phyloP scores from a whole-genome alignment of 495 filamentous ascomycete species.

The Trichoderma asperelloides region DNA sequence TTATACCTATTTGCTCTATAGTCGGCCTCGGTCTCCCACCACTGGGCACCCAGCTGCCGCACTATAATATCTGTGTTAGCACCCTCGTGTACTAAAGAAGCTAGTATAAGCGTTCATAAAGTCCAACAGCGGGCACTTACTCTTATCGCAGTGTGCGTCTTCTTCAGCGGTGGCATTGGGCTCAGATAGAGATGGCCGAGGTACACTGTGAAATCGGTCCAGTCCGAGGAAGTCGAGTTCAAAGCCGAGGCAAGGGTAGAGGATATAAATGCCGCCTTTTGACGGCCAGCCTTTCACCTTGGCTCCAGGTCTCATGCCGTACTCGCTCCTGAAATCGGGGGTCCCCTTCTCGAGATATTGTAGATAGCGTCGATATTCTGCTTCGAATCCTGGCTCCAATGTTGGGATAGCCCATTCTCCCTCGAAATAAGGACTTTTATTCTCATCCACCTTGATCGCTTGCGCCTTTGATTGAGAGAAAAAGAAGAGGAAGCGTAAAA shows the following conservation, averaged over 20 bases:
- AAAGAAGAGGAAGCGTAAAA: too few species aligned
- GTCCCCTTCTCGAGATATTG: neutral
- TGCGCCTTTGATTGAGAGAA: neutral
- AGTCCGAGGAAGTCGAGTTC: neutral
- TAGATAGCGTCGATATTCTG: neutral
- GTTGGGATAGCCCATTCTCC: too few species aligned
- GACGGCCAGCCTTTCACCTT: neutral
- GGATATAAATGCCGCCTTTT: neutral
- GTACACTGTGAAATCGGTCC: neutral
- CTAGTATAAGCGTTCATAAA: too few species aligned
- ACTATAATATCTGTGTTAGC: neutral
- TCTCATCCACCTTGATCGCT: neutral
- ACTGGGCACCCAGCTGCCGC: neutral
- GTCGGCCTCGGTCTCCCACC: neutral
- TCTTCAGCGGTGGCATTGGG: neutral
- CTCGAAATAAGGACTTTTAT: neutral
- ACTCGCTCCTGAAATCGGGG: neutral
- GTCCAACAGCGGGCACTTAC: neutral
- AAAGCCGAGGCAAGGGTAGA: neutral
- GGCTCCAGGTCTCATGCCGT: neutral
- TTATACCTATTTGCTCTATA: neutral
- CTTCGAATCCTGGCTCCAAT: neutral
- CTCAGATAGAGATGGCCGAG: neutral
- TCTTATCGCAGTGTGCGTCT: neutral
- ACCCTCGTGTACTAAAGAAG: too few species aligned